These are phyloP conservation scores for Ophidiomyces ophidiicola DNA, from an alignment of 2,329 filamentous ascomycete species.

Conservation along the genomic window DNA sequence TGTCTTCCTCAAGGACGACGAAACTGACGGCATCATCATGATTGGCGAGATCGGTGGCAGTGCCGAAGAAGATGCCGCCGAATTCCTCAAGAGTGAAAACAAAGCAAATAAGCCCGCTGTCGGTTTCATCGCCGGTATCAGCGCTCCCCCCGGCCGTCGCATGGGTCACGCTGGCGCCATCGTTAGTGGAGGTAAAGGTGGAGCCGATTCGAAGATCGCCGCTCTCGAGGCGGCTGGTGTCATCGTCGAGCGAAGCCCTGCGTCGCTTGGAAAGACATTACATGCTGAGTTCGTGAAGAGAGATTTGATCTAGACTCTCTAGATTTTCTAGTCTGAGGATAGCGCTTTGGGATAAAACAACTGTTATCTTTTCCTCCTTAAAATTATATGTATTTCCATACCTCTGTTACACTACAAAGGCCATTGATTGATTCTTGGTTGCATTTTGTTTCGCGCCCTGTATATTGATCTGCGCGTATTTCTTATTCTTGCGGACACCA, in stretches of 20 bases:
- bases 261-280: conserved; percentile 80
- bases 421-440: not conserved
- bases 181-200: conserved; percentile 93
- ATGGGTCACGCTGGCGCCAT: conserved; percentile 99
- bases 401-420: not conserved
- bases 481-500: not conserved
- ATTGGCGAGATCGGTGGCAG: conserved; percentile 98
- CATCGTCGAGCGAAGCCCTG: conserved; percentile 89
- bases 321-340: no score
- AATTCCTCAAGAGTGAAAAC: conserved; percentile 89
- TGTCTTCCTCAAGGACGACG: conserved; percentile 88
- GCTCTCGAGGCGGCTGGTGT: conserved; percentile 89
- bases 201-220: conserved; percentile 94
- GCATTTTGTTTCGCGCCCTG: not conserved
- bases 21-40: conserved; percentile 99
- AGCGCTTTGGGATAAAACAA: no score
- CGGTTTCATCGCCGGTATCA: conserved; percentile 97
- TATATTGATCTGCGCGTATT: conserved; percentile 5
- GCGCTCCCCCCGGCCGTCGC: conserved; percentile 83
- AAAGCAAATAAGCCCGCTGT: conserved; percentile 90
- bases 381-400: conserved; percentile 6
- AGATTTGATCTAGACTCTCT: conserved; percentile 59
- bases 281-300: conserved; percentile 92
- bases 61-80: conserved; percentile 94
- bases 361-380: not conserved